These are phyloP conservation scores for Flaveria robusta DNA, from an alignment of 129 eudicot species.

Conservation along the genomic window DNA sequence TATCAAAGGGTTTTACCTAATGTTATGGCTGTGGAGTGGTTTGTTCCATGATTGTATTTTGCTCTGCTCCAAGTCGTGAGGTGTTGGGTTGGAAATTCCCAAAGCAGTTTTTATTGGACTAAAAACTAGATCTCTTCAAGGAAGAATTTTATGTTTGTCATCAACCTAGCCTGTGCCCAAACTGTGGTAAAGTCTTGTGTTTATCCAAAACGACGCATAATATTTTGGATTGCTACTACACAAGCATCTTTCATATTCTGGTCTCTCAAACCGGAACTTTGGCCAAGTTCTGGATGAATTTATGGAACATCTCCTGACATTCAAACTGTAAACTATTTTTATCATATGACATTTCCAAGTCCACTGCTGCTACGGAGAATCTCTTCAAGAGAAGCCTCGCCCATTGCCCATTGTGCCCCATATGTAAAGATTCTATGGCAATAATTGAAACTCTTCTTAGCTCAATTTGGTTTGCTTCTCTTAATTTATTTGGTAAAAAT, in stretches of 20 bases:
- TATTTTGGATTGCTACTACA: background rate
- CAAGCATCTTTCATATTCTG: background rate
- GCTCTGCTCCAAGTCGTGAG: background rate
- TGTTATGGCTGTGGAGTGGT: no score
- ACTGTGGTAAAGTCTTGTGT: background rate
- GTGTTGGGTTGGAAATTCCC: background rate
- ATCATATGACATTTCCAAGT: background rate
- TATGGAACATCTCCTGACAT: background rate
- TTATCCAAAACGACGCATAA: background rate
- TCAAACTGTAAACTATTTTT: background rate
- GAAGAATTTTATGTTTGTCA: background rate
- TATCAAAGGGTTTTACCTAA: no score
- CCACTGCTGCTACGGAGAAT: no score
- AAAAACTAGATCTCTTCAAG: no score
- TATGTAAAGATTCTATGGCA: background rate
- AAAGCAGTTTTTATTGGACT: background rate
- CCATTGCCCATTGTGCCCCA: background rate
- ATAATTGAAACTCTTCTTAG: background rate
- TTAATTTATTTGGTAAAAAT: background rate
- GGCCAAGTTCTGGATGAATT: background rate
- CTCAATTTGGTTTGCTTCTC: background rate
- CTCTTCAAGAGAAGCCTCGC: no score
- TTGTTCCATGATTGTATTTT: background rate
- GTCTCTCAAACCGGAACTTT: background rate
- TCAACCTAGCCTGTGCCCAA: background rate